Evolutionary conservation across 108 stramenopile species (phyloP).

Genomic region (Cyclostephanos tholiformis): DNA sequence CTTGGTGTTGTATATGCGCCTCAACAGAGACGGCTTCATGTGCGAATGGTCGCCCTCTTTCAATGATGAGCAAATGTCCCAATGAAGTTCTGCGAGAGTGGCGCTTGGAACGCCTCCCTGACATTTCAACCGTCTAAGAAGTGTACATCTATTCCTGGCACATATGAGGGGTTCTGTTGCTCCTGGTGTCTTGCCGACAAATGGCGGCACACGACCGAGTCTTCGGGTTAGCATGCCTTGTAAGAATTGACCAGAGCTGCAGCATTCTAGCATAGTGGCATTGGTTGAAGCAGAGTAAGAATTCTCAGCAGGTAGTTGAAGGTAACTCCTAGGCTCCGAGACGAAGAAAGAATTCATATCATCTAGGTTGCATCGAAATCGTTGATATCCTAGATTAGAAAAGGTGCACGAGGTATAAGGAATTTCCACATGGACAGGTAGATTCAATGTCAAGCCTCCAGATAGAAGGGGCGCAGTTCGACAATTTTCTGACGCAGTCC

Average conservation of each 20-base stretch:
- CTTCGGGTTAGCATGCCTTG: conserved; percentile 64
- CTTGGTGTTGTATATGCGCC: conserved; percentile 48
- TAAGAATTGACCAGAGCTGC: conserved; percentile 43
- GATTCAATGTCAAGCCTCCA: conserved; percentile 46
- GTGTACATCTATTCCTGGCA: conserved; percentile 14
- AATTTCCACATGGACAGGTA: conserved; percentile 29
- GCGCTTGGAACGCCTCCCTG: conserved; percentile 31
- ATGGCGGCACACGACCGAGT: conserved; percentile 27
- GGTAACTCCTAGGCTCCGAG: background rate
- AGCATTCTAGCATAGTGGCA: too few relatives aligned
- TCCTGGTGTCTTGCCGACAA: background rate
- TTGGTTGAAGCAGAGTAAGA: background rate
- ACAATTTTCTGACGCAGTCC: conserved; percentile 45
- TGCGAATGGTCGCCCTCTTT: conserved; percentile 18
- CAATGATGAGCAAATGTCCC: conserved; percentile 54
- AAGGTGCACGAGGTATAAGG: conserved; percentile 29
- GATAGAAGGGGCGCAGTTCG: conserved; percentile 45
- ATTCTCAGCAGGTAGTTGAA: background rate
- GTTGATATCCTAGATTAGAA: conserved; percentile 58
- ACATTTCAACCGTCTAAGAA: conserved; percentile 26
- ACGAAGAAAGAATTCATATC: conserved; percentile 30
- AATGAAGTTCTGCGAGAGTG: conserved; percentile 56
- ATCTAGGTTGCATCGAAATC: conserved; percentile 49
- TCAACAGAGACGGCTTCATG: conserved; percentile 71
- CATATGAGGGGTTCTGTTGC: background rate